Evolutionary conservation across 768 basidiomycete species (phyloP).

Genomic region (Tylopilus rubrobrunneus): DNA sequence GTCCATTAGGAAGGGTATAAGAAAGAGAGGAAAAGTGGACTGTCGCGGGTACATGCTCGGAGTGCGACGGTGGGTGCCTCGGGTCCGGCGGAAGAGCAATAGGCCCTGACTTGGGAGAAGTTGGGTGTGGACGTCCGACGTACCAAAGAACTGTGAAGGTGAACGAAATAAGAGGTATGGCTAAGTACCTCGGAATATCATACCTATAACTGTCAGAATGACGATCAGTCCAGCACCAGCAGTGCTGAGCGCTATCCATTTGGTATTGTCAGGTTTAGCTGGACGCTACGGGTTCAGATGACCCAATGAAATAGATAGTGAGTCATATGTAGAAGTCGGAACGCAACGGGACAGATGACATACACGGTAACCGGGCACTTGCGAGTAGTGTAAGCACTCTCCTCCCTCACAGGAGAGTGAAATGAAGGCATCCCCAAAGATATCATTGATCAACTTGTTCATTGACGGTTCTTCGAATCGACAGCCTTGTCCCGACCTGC

Average conservation of each 20-base stretch:
- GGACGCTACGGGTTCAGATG: constrained; percentile 47
- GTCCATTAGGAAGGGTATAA: constrained; percentile 62
- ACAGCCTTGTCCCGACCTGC: constrained; percentile 68
- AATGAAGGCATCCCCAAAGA: constrained; percentile 92
- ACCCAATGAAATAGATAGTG: neutral
- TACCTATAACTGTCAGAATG: constrained; percentile 60
- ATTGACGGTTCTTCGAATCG: constrained; percentile 94
- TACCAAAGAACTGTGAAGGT: constrained; percentile 76
- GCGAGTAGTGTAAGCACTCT: constrained; percentile 90
- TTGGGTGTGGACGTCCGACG: constrained; percentile 62
- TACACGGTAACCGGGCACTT: constrained; percentile 91
- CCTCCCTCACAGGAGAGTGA: constrained; percentile 83
- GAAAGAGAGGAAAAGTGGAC: constrained; percentile 87
- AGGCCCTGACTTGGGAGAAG: constrained; percentile 47
- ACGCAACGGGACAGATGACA: neutral
- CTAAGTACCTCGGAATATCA: constrained; percentile 6
- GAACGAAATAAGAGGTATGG: neutral
- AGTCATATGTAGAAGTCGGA: neutral
- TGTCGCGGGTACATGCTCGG: constrained; percentile 90
- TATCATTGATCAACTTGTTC: constrained; percentile 89
- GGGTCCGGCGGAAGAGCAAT: constrained; percentile 87
- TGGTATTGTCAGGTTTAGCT: constrained; percentile 76
- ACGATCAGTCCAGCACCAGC: constrained; percentile 76
- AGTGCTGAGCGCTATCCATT: constrained; percentile 81
- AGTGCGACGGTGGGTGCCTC: constrained; percentile 47